A percentile compares a stretch with the other conserved stretches of the same genome.
Conservation (phyloP, 768 basidiomycete species). For the Rhodocollybia butyracea region DNA sequence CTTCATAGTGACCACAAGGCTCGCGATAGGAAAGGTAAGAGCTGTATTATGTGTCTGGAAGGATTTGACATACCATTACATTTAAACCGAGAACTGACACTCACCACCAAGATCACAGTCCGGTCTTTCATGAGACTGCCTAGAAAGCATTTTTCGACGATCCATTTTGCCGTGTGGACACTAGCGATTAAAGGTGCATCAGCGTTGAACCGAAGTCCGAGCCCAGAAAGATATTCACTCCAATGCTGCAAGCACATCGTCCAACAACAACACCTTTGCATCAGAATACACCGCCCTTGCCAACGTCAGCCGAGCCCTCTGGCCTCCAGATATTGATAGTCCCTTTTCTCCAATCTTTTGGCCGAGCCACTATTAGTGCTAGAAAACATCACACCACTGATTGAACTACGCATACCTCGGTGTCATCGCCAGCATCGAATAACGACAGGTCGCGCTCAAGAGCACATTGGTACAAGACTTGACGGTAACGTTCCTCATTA, state of each 20-base stretch:
- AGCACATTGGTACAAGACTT: slow-evolving; percentile 35
- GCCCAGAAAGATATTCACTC: slow-evolving; percentile 28
- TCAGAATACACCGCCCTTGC: slow-evolving; percentile 42
- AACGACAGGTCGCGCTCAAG: slow-evolving; percentile 39
- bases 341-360: slow-evolving; percentile 65
- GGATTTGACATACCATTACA: neutral
- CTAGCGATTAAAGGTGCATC: slow-evolving; percentile 23
- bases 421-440: slow-evolving; percentile 42
- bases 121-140: slow-evolving; percentile 39
- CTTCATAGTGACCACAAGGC: slow-evolving; percentile 53
- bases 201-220: slow-evolving; percentile 37
- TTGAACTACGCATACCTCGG: too few relatives aligned
- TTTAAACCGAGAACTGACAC: neutral
- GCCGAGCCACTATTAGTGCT: too few relatives aligned
- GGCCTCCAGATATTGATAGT: slow-evolving; percentile 38
- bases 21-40: slow-evolving; percentile 49
- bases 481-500: slow-evolving; percentile 35
- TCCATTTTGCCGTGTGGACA: slow-evolving; percentile 50
- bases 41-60: slow-evolving; percentile 44
- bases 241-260: slow-evolving; percentile 43
- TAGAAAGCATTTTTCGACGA: slow-evolving; percentile 47
- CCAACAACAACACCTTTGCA: slow-evolving; percentile 40
- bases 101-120: slow-evolving; percentile 42
- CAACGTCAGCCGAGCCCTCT: slow-evolving; percentile 41
- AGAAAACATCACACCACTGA: too few relatives aligned